Percentiles rank a stretch among this genome's conserved stretches.
These are phyloP conservation scores for Fagus crenata DNA, from an alignment of 306 rosid genomes.

Conservation along the genomic window DNA sequence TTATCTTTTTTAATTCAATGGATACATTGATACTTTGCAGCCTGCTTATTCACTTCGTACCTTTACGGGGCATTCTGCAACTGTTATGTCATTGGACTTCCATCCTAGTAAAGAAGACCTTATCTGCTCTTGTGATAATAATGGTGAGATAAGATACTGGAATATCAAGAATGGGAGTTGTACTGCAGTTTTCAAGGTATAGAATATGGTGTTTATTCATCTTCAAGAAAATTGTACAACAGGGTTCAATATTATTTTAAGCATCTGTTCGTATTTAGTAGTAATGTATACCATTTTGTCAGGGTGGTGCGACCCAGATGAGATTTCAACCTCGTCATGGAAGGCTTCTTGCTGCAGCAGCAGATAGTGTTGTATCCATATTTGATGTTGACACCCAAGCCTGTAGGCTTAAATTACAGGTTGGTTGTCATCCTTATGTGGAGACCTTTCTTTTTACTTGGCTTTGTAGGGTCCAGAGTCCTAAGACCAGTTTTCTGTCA, in stretches of 20 bases:
- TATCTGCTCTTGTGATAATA: slow-evolving; percentile 69
- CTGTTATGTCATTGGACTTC: slow-evolving; percentile 78
- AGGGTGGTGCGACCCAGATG: slow-evolving; percentile 74
- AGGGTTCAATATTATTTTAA: neutral
- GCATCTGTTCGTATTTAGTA: slow-evolving; percentile 7
- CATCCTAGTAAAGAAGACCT: slow-evolving; percentile 74
- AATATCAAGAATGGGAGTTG: slow-evolving; percentile 66
- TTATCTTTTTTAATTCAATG: slow-evolving; percentile 8
- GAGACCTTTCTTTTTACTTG: neutral
- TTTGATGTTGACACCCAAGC: slow-evolving; percentile 60
- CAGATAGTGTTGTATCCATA: slow-evolving; percentile 51
- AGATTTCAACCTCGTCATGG: slow-evolving; percentile 84
- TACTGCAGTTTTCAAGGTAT: slow-evolving; percentile 69
- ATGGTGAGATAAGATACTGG: slow-evolving; percentile 80
- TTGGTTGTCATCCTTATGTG: slow-evolving; percentile 27
- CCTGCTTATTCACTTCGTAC: slow-evolving; percentile 67
- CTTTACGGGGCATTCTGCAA: slow-evolving; percentile 62
- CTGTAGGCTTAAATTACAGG: slow-evolving; percentile 59
- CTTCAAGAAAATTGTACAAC: slow-evolving; percentile 14
- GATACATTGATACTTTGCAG: slow-evolving; percentile 45
- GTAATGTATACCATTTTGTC: slow-evolving; percentile 26
- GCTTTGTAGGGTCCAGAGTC: neutral
- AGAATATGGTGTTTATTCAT: slow-evolving; percentile 11
- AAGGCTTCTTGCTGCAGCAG: slow-evolving; percentile 69
- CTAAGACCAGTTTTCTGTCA: neutral